Evolutionary conservation across 352 stramenopile species (phyloP).

Genomic region (Phytophthora constricta): DNA sequence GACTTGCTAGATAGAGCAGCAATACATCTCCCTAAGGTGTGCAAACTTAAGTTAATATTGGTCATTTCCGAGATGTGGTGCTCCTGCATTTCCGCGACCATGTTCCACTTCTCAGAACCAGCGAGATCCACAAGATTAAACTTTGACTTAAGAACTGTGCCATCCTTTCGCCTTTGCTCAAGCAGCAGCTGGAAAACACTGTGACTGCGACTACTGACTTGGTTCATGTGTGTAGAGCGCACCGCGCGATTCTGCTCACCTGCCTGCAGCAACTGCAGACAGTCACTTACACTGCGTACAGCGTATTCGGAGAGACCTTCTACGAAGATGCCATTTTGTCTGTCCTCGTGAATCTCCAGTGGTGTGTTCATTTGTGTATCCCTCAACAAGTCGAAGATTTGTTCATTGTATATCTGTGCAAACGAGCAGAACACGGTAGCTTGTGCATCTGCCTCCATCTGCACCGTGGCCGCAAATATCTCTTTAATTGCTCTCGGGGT

Average conservation of each 20-base stretch:
- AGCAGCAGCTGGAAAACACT: conserved; percentile 90
- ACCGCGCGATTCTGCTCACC: conserved; percentile 90
- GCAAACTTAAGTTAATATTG: conserved; percentile 94
- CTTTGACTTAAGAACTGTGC: conserved; percentile 87
- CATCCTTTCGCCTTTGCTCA: conserved; percentile 75
- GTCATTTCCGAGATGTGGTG: conserved; percentile 93
- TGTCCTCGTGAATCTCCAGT: conserved; percentile 88
- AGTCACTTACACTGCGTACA: conserved; percentile 85
- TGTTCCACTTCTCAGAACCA: conserved; percentile 94
- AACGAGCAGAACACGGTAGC: conserved; percentile 83
- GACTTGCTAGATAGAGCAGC: conserved; percentile 69
- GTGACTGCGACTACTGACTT: conserved; percentile 90
- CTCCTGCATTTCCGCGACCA: conserved; percentile 79
- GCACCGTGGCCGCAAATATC: conserved; percentile 76
- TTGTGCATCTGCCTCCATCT: conserved; percentile 56
- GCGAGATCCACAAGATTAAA: conserved; percentile 96
- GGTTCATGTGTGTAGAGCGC: conserved; percentile 92
- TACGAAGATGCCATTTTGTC: conserved; percentile 90
- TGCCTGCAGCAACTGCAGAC: conserved; percentile 81
- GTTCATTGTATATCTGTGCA: conserved; percentile 94
- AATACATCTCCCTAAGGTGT: conserved; percentile 92
- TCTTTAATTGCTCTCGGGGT: conserved; percentile 91
- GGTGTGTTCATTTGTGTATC: conserved; percentile 79
- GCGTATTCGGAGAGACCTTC: conserved; percentile 92
- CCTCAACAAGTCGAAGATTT: conserved; percentile 89